These are phyloP conservation scores for Aegilops speltoides DNA, from an alignment of 176 grass and related monocot species.

Conservation along the genomic window DNA sequence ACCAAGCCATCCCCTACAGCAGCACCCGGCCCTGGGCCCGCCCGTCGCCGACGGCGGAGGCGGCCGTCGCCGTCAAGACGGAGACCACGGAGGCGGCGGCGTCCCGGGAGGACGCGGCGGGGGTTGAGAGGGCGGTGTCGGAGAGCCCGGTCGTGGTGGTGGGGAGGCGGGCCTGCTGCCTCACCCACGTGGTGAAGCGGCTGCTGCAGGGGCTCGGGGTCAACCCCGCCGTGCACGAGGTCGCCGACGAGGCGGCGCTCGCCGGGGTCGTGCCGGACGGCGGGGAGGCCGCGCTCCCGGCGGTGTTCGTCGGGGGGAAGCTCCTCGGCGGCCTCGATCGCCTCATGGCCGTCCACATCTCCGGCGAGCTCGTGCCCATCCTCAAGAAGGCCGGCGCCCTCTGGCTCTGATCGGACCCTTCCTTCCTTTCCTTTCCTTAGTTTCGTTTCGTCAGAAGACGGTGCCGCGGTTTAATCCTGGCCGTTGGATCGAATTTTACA, in stretches of 20 bases:
- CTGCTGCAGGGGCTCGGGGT: conserved; percentile 86
- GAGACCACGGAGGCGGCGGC: not conserved
- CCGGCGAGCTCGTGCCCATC: conserved; percentile 95
- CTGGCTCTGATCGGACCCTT: conserved; percentile 50
- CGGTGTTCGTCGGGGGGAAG: conserved; percentile 79
- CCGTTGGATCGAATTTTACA: conserved; percentile 20
- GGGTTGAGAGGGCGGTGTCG: conserved; percentile 48
- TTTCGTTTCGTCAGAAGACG: not conserved
- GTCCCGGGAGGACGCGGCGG: not conserved
- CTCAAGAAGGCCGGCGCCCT: conserved; percentile 94
- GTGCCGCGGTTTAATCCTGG: conserved; percentile 15
- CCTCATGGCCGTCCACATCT: conserved; percentile 92
- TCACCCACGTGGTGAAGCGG: conserved; percentile 79
- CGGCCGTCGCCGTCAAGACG: conserved; percentile 22
- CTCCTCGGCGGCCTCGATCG: conserved; percentile 76
- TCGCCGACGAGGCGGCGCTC: conserved; percentile 62
- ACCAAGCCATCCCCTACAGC: conserved; percentile 78
- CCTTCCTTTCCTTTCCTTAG: not conserved
- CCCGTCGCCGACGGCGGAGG: conserved; percentile 9
- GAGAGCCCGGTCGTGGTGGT: conserved; percentile 86
- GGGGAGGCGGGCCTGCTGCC: conserved; percentile 74
- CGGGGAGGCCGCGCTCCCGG: conserved; percentile 43
- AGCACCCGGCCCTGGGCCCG: conserved; percentile 46
- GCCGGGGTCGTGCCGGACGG: conserved; percentile 27
- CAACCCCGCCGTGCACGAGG: conserved; percentile 81